Base-by-base conservation (phyloP, 2,329 filamentous ascomycete species). In the Cladosporium sp. region DNA sequence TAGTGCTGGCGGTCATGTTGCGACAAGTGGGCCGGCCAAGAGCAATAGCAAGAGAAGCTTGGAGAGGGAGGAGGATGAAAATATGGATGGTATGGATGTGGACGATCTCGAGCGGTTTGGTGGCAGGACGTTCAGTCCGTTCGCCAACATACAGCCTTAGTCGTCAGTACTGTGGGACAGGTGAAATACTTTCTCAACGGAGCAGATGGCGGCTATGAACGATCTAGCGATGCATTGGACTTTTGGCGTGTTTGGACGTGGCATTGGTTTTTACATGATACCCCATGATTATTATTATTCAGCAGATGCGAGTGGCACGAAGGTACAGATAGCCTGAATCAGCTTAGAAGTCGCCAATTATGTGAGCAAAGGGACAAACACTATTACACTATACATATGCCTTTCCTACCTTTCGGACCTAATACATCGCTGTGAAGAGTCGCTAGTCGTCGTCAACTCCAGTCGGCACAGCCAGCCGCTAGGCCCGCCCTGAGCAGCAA, bases 31-130 rank as follows among this genome's bases (percentile, higher is more conserved):
- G 15, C 17, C 32, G 6, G 29, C 41, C 9, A 54, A 50, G 30
- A 27, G 29, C n/a, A n/a, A n/a, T n/a, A 29, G 45, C 17, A 66
- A 67, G 54, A 52, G 62, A 50, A 52, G 34, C 6, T 51, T 65
- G 27, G 57, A 64, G 44, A 56, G 60, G 8, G 64, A 65, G 22
- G 56, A 58, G 6, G 60, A 61, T 17, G 62, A 64, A 17, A 59
- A 59, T 7, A 57, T 61, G 43, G 62, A 61, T 29, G 58, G 49
- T 13, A 44, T 54, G 39, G 50, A 55, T 4, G 43, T 55, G 4
- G 63, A 66, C 36, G 67, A 69, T 49, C 29, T 54, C 24, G 64
- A 65, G 51, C 56, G 67, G 12, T 69, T 69, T 36, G 61, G 57
- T 8, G 61, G 64, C 9, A 56, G 66, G 34, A 57, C 52, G 1